Percentiles rank a stretch among this genome's conserved stretches.
phyloP scores from a whole-genome alignment of 1,139 yeast genomes.

The Saccharomyces hybrid region DNA sequence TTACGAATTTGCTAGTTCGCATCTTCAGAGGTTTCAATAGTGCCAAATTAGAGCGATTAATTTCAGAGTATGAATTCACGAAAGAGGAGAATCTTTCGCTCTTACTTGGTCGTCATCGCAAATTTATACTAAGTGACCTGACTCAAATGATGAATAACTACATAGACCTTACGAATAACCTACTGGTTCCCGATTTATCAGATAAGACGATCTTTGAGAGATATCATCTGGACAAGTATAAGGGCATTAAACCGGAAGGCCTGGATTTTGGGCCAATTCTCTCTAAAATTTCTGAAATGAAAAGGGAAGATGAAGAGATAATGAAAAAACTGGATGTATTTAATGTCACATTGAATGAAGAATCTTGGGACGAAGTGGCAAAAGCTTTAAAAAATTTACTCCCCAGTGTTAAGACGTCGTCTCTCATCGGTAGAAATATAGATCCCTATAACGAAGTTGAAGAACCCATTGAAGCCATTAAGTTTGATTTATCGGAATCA shows the following conservation, averaged over 20 bases:
- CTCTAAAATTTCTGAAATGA: slow-evolving; percentile 20
- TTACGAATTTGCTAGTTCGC: slow-evolving; percentile 42
- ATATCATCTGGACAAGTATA: background rate
- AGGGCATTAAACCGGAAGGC: background rate
- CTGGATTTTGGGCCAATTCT: slow-evolving; percentile 11
- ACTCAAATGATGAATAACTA: slow-evolving; percentile 7
- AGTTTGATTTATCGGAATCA: slow-evolving; percentile 9
- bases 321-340: slow-evolving; percentile 22
- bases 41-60: slow-evolving; percentile 47
- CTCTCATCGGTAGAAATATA: slow-evolving; percentile 21
- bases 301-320: slow-evolving; percentile 24
- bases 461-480: slow-evolving; percentile 40
- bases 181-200: background rate
- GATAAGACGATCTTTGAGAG: slow-evolving; percentile 2
- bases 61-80: slow-evolving; percentile 56
- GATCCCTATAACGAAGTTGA: slow-evolving; percentile 49
- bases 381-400: slow-evolving; percentile 17
- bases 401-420: slow-evolving; percentile 25
- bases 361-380: slow-evolving; percentile 28
- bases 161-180: background rate
- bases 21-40: slow-evolving; percentile 43
- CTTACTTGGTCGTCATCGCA: slow-evolving; percentile 32
- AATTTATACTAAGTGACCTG: slow-evolving; percentile 12
- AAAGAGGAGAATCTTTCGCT: slow-evolving; percentile 43
- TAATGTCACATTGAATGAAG: slow-evolving; percentile 16